phyloP scores from a whole-genome alignment of 192 early-diverging fungal genomes.

The Umbelopsis ramanniana region DNA sequence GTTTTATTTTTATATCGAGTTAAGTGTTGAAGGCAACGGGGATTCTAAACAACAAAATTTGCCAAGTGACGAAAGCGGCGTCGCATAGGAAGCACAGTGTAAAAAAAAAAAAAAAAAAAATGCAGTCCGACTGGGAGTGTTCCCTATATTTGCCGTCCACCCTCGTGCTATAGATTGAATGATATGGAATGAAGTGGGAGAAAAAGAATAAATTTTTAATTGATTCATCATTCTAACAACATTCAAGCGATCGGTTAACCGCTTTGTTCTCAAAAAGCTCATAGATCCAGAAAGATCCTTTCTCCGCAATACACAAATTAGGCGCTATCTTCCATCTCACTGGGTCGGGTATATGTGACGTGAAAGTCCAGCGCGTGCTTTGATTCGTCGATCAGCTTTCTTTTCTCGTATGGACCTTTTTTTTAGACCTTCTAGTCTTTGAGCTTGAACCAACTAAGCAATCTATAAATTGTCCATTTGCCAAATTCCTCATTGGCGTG shows the following conservation, averaged over 20 bases:
- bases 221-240: too few species aligned
- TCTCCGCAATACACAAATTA: slow-evolving; percentile 24
- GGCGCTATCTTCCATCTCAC: slow-evolving; percentile 16
- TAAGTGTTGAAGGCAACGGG: neutral
- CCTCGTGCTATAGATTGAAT: neutral
- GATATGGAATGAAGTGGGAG: neutral
- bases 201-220: neutral
- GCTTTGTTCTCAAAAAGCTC: neutral
- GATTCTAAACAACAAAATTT: slow-evolving; percentile 1
- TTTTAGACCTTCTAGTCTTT: slow-evolving; percentile 21
- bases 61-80: slow-evolving; percentile 11
- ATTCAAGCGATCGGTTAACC: too few species aligned
- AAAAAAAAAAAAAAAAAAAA: too few species aligned
- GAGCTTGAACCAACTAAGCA: slow-evolving; percentile 21
- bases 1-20: neutral
- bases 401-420: slow-evolving; percentile 25
- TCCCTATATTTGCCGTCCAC: neutral
- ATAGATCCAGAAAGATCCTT: slow-evolving; percentile 11
- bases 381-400: slow-evolving; percentile 22
- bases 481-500: slow-evolving; percentile 12
- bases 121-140: slow-evolving; percentile 2
- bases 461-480: slow-evolving; percentile 21
- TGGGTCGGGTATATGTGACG: slow-evolving; percentile 17
- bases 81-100: neutral
- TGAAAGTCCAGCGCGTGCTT: slow-evolving; percentile 20